Evolutionary conservation across 1,284 basidiomycete genomes (phyloP), one percentile per base, ranked within the genome.

Genomic region (Austroboletus novae-zelandiae): DNA sequence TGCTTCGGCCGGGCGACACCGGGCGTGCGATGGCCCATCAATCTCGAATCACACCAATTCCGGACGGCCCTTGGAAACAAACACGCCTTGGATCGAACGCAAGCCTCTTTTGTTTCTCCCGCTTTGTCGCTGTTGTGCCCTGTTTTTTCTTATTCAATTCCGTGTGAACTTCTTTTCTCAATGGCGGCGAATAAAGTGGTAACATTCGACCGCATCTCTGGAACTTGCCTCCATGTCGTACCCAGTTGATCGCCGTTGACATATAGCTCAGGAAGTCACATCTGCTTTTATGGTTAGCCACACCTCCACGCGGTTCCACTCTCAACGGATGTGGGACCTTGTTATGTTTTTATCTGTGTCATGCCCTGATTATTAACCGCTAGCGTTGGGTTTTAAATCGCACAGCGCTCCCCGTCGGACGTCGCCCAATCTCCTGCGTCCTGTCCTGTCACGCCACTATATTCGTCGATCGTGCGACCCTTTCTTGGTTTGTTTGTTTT

Each of bases 201-300:
- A 57, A 57, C 50, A 36, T 23, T 47, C 34, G 40, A 53, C 47
- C 53, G 40, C 53, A 58, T 66, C 55, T 62, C 49, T 52, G 64
- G 65, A 66, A 62, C 61, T 58, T 56, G 53, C 47, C 47, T 47
- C 40, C 45, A 66, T 62, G 63, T 67, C 65, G 66, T 66, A 66
- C 61, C 62, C 53, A 52, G 52, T 68, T 70, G 68, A 66, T 66
- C 65, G 61, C 65, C 65, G 65, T 67, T 56, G 54, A 61, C 59
- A 60, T 55, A 45, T 55, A 45, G 58, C 56, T 55, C 53, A 58
- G 59, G 57, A 66, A 64, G 55, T 67, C 55, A 66, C 58, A 68
- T 57, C 55, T 40, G 56, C 54, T 42, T 43, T 63, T 68, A 69
- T 63, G 65, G 68, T 53, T 41, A 64, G 56, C 56, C 56, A 53